phyloP scores from a whole-genome alignment of 1,284 basidiomycete genomes.

The Rugosomyces carneus region DNA sequence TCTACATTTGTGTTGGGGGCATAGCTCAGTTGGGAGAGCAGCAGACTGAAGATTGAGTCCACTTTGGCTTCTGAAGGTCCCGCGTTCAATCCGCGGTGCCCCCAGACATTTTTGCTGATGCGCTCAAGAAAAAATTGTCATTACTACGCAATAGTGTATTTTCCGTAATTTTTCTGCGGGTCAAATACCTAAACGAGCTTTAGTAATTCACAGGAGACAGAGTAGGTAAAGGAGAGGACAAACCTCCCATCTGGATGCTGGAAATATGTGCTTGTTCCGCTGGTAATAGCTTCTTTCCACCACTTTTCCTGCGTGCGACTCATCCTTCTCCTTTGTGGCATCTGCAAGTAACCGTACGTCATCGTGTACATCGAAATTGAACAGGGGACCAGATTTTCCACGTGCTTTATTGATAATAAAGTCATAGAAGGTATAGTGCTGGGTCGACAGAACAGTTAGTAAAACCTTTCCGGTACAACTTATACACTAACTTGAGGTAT shows the following conservation, averaged over 20 bases:
- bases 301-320: constrained; percentile 98
- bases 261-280: constrained; percentile 96
- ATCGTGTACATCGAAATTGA: constrained; percentile 99
- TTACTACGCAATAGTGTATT: constrained; percentile 70
- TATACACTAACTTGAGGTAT: constrained; percentile 72
- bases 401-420: constrained; percentile 98
- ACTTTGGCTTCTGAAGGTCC: constrained; percentile 47
- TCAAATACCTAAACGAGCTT: constrained; percentile 68
- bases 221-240: constrained; percentile 21
- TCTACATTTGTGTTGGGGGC: constrained; percentile 11
- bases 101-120: constrained; percentile 24
- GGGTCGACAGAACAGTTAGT: constrained; percentile 15
- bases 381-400: constrained; percentile 95
- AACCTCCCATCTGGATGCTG: constrained; percentile 91
- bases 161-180: constrained; percentile 86
- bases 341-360: constrained; percentile 95
- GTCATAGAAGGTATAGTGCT: constrained; percentile 98
- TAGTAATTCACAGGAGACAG: constrained; percentile 1
- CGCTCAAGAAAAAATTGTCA: not conserved
- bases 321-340: constrained; percentile 95
- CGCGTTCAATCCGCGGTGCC: constrained; percentile 61
- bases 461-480: not conserved
- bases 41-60: constrained; percentile 69
- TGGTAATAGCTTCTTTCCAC: constrained; percentile 96
- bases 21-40: constrained; percentile 76